Evolutionary conservation across 2,329 filamentous ascomycete species (phyloP).

Genomic region (Pezicula carpinea): DNA sequence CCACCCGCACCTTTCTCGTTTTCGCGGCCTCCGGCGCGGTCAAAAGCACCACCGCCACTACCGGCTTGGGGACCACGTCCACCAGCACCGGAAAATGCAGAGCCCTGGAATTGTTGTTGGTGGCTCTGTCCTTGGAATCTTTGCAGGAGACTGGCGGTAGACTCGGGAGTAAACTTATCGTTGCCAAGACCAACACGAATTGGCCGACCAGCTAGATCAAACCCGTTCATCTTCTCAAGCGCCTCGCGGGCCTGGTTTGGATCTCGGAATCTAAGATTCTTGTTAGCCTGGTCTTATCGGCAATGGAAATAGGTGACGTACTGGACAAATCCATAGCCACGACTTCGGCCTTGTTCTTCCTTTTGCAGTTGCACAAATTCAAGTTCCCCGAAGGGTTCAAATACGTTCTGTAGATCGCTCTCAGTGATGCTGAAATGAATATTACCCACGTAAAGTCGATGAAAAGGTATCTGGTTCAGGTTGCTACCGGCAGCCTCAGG

Average conservation of each 20-base stretch:
- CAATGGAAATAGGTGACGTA: slow-evolving; percentile 45
- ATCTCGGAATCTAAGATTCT: slow-evolving; percentile 70
- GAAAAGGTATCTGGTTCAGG: slow-evolving; percentile 86
- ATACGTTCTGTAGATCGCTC: slow-evolving; percentile 90
- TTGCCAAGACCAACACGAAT: slow-evolving; percentile 99
- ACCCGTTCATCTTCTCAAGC: slow-evolving; percentile 98
- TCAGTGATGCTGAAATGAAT: slow-evolving; percentile 99
- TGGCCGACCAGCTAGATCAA: slow-evolving; percentile 93
- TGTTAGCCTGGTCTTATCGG: slow-evolving; percentile 30
- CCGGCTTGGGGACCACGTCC: slow-evolving; percentile 81
- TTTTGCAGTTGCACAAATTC: slow-evolving; percentile 98
- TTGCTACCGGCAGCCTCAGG: slow-evolving; percentile 63
- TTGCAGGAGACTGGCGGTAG: slow-evolving; percentile 86
- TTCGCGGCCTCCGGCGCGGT: slow-evolving; percentile 83
- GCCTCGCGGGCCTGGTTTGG: slow-evolving; percentile 89
- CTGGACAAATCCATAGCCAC: slow-evolving; percentile 99
- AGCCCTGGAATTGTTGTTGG: slow-evolving; percentile 75
- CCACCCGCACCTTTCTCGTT: slow-evolving; percentile 83
- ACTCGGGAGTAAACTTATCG: slow-evolving; percentile 99
- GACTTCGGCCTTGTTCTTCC: slow-evolving; percentile 83
- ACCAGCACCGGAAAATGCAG: slow-evolving; percentile 84
- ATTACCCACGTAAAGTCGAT: slow-evolving; percentile 97
- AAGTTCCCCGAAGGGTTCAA: slow-evolving; percentile 94
- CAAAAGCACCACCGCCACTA: slow-evolving; percentile 68
- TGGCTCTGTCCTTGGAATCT: slow-evolving; percentile 79